Evolutionary conservation across 1,284 basidiomycete species (phyloP), one percentile per base, ranked within the genome.

Genomic region (Austroboletus novae-zelandiae): DNA sequence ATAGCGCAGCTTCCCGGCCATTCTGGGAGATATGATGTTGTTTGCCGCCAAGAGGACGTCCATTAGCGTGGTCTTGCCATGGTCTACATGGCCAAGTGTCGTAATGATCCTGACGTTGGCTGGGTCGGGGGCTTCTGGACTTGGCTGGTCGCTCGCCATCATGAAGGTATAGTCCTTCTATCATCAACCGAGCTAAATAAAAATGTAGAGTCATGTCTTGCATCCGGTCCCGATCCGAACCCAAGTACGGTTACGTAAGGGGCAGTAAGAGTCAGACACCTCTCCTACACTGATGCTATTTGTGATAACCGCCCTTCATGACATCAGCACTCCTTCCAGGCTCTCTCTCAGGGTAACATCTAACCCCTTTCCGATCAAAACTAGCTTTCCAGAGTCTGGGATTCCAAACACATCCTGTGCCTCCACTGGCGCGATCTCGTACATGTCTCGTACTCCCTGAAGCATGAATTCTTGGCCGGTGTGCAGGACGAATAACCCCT

Each of bases 1-100:
- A 69, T 97, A 99, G 50, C 97, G 80, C 67, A 99, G 85, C 70
- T 98, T 98, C 20, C 97, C 97, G 0, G 95, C 97, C 84, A 98
- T 90, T 41, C 92, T 77, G 5, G 87, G 74, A 1, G 95, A 98
- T 64, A 99, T 98, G 68, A 99, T 98, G 64, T 94, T 96, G 74
- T 99, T 99, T 29, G 96, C 92, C 3, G 96, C 96, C 15, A 99
- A 81, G 3, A 99, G 80, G 17, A 90, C 86, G 66, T 99, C 97
- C 78, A 97, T 96, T 57, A 97, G 88, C 0, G 94, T 94, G 5
- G 93, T 95, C 71, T 96, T 96, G 63, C 93, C 93, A 75, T 95
- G 92, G 66, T 94, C 91, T 51, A 91, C 89, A 68, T 91, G 89
- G 10, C 89, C 89, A 13, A 90, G 81, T 2, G 88, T 89, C 5